Base-by-base conservation (phyloP, 2,329 filamentous ascomycete species). In the Fusarium acutatum region DNA sequence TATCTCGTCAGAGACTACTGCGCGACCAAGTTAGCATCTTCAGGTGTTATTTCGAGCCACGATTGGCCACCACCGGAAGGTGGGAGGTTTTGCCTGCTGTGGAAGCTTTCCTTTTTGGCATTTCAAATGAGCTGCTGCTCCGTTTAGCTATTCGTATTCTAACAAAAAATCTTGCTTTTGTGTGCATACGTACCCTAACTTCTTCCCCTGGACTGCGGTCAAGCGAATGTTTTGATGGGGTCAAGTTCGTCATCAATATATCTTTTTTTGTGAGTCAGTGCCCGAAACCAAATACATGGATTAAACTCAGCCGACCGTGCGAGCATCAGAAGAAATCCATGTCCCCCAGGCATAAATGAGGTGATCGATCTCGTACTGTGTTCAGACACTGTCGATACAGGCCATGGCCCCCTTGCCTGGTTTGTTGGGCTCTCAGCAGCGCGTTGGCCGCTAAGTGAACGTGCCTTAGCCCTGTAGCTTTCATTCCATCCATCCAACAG, bases 1-100 rank as follows among this genome's bases (percentile, higher is more conserved):
- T 76, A 74, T 71, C 57, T 73, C 64, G 64, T 43, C 71, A 60
- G 65, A 67, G 68, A 63, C 75, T 77, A 75, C 72, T 75, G 75
- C 73, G 65, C 64, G 65, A 60, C 60, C 72, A 74, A 71, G 70
- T 77, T 69, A 70, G 67, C 56, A 69, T 63, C 40, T 65, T 69
- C 59, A 70, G 50, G 60, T 64, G 74, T 62, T 68, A 69, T 68
- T 53, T 63, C 56, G 65, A 56, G 60, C 46, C 40, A 52, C 59
- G 46, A 77, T 77, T 77, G 74, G 74, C 58, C 65, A 65, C 64
- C 41, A 34, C 35, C 46, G 28, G 24, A 40, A 34, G 38, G 58
- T 53, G 50, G 57, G 56, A 65, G 46, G 22, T 71, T 66, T 67
- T 60, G 67, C 60, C 54, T 70, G 54, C 49, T 57, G 52, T 52